Conservation (phyloP, 148 eudicot species). For the Camellia lanceoleosa region DNA sequence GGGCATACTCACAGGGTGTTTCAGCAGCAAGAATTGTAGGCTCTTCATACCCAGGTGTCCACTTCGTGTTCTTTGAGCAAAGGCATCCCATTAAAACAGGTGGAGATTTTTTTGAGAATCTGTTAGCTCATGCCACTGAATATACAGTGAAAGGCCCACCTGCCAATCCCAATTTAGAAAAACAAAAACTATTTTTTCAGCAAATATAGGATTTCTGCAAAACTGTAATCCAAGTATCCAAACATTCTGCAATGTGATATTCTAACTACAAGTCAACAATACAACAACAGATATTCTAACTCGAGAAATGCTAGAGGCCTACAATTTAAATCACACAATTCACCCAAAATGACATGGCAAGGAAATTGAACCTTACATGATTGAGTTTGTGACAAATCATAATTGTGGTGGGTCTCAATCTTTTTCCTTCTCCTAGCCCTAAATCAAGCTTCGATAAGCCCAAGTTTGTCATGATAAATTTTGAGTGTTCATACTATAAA, state of each 20-base stretch:
- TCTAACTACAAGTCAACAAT: too few species aligned
- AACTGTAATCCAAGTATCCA: background rate
- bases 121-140: conserved; percentile 19
- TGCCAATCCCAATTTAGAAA: conserved; percentile 4
- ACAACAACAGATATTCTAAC: too few species aligned
- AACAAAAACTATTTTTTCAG: background rate
- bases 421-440: too few species aligned
- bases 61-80: conserved; percentile 46
- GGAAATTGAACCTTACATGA: too few species aligned
- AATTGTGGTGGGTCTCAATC: too few species aligned
- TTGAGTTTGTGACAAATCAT: too few species aligned
- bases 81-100: conserved; percentile 70
- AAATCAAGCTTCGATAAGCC: too few species aligned
- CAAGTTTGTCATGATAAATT: too few species aligned
- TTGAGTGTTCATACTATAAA: too few species aligned
- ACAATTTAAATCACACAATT: too few species aligned
- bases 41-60: conserved; percentile 80
- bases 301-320: too few species aligned
- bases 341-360: too few species aligned
- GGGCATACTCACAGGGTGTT: conserved; percentile 73
- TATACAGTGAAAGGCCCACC: background rate
- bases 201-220: background rate
- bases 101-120: background rate
- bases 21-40: conserved; percentile 70
- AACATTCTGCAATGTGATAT: background rate